These are phyloP conservation scores for Phoma sp. DNA, from an alignment of 2,329 filamentous ascomycete genomes.

Conservation along the genomic window DNA sequence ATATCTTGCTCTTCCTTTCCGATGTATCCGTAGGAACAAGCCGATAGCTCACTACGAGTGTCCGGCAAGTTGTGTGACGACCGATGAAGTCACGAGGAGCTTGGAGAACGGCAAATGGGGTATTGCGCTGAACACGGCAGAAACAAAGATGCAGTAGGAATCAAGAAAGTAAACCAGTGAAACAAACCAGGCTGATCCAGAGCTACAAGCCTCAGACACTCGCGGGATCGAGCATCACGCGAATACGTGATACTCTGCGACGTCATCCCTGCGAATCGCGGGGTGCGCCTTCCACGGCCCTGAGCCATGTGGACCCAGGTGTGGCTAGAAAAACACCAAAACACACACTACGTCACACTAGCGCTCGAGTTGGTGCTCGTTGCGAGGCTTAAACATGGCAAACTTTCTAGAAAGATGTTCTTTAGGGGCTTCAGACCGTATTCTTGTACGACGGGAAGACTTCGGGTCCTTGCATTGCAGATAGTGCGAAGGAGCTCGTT, in stretches of 20 bases:
- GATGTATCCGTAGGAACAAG: slow-evolving; percentile 12
- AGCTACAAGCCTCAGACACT: slow-evolving; percentile 7
- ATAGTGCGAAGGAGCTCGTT: no score
- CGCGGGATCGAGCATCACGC: slow-evolving; percentile 2
- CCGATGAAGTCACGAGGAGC: slow-evolving; percentile 12
- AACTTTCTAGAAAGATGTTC: neutral
- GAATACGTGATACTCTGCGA: slow-evolving; percentile 6
- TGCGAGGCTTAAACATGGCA: slow-evolving; percentile 6
- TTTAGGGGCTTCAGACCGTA: neutral
- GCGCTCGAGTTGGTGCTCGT: slow-evolving; percentile 2
- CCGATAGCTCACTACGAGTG: slow-evolving; percentile 7
- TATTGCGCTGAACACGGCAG: neutral
- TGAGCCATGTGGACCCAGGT: slow-evolving; percentile 14
- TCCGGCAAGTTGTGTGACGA: slow-evolving; percentile 8
- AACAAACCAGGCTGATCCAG: neutral
- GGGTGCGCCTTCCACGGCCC: slow-evolving; percentile 8
- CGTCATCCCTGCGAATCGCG: slow-evolving; percentile 17
- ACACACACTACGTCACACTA: slow-evolving; percentile 1
- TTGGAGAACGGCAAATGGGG: neutral
- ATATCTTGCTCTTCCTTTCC: slow-evolving; percentile 1
- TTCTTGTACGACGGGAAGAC: neutral
- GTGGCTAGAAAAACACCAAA: neutral
- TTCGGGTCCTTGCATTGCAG: no score
- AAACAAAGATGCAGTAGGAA: neutral
- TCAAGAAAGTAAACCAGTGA: neutral